Evolutionary conservation across 1,139 yeast species (phyloP).

Genomic region (Sugiyamaella xylanicola): DNA sequence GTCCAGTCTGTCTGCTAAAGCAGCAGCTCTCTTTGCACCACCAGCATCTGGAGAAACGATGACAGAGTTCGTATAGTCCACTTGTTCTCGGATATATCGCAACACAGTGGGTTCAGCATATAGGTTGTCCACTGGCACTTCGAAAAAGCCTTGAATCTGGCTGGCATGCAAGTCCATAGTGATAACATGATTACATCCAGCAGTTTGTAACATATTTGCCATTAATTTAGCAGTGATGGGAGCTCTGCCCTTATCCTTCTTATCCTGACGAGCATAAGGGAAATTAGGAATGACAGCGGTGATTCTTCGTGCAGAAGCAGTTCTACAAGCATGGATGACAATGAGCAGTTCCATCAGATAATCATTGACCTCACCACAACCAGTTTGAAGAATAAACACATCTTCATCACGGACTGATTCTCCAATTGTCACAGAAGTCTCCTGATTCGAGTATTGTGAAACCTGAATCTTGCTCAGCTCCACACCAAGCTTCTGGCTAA

Average conservation of each 20-base stretch:
- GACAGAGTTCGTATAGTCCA: slow-evolving; percentile 63
- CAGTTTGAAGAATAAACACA: slow-evolving; percentile 82
- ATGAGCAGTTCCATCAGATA: slow-evolving; percentile 82
- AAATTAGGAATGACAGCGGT: slow-evolving; percentile 95
- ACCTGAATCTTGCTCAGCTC: slow-evolving; percentile 47
- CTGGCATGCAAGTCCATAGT: slow-evolving; percentile 99
- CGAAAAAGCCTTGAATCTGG: slow-evolving; percentile 98
- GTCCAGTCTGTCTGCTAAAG: slow-evolving; percentile 87
- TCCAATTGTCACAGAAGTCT: slow-evolving; percentile 88
- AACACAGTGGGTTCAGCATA: slow-evolving; percentile 95
- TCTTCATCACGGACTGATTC: slow-evolving; percentile 97
- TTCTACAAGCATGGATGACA: slow-evolving; percentile 91
- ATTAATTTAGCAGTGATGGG: slow-evolving; percentile 95
- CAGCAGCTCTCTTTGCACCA: slow-evolving; percentile 97
- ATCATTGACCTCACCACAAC: slow-evolving; percentile 86
- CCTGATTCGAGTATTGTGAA: slow-evolving; percentile 59
- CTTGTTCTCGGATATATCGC: slow-evolving; percentile 74
- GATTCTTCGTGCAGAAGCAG: slow-evolving; percentile 91
- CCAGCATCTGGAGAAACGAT: slow-evolving; percentile 98
- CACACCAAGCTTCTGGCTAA: slow-evolving; percentile 55
- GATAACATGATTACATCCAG: slow-evolving; percentile 95
- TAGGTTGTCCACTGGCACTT: slow-evolving; percentile 92
- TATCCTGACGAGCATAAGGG: slow-evolving; percentile 98
- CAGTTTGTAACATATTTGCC: slow-evolving; percentile 92
- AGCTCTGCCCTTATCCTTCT: slow-evolving; percentile 94